Base-by-base conservation (phyloP, 148 eudicot species). In the Rhododendron henanense region DNA sequence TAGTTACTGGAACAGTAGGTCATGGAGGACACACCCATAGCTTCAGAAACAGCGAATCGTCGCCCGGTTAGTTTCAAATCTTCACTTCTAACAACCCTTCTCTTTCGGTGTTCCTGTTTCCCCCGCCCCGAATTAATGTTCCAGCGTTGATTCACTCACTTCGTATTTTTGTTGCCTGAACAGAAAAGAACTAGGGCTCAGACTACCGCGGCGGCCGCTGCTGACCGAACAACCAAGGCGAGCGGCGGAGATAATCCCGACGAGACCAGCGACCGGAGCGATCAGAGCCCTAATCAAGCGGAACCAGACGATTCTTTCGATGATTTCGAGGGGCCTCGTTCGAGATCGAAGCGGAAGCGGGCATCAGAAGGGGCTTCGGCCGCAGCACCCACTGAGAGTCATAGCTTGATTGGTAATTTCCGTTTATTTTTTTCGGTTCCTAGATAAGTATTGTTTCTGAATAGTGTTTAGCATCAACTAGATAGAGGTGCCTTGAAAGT, bases 161-260 rank as follows among this genome's bases (percentile, higher is more conserved):
- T 41, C 13, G 2, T 41, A 47, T 44, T 39, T 84, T 61, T 55
- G 61, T 86, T 88, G 80, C 78, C 65, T 85, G 65, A 59, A 91
- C 90, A 96, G 98, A 96, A 92, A 93, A 85, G 98, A 83, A 44
- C 90, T 81, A 94, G 96, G 90, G 91, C 61, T 88, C 88, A 59
- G 86, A 85, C 84, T 67, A 74, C 84, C 19, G 82, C 31, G 71
- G 75, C 84, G 10, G 71, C 61, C 37, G 78, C 53, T 23, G 87
- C 86, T 35, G 84, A 53, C 19, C 84, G 28, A 51, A 33, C 44
- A 19, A 79, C 48, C 75, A 90, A 85, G 75, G 67, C 85, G 47
- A 89, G 86, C 33, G 86, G 74, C 23, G 82, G 61, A 55, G 61
- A 55, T 55, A 47, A 41, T 63, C 77, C 23, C 31, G 83, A 65